A percentile compares a stretch with the other conserved stretches of the same genome.
Evolutionary conservation across 2,329 filamentous ascomycete species (phyloP).

Genomic region (Penicillium brevicompactum): DNA sequence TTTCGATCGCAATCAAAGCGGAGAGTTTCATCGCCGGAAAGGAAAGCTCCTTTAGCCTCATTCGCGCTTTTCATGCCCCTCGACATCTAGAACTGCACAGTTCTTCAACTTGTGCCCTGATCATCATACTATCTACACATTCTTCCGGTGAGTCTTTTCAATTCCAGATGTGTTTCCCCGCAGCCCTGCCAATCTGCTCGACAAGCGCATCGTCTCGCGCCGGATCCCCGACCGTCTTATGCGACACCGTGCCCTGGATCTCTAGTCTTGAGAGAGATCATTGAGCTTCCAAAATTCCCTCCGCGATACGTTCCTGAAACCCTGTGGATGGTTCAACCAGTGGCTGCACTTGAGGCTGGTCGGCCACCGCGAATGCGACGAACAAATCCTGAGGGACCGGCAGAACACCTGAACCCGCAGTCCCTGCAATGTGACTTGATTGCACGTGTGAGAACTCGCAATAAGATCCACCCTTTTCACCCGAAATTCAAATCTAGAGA

Average conservation of each 20-base stretch:
- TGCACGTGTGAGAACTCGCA: background rate
- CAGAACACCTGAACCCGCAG: background rate
- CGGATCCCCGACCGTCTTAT: constrained; percentile 9
- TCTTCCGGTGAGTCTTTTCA: constrained; percentile 20
- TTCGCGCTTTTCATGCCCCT: constrained; percentile 24
- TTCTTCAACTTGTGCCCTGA: constrained; percentile 11
- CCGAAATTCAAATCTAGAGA: background rate
- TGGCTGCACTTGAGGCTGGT: constrained; percentile 5
- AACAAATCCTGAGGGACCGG: constrained; percentile 4
- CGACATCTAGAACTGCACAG: constrained; percentile 18
- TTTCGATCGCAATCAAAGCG: constrained; percentile 26
- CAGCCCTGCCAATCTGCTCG: constrained; percentile 13
- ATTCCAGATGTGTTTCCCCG: constrained; percentile 15
- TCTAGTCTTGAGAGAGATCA: background rate
- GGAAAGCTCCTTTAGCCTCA: constrained; percentile 32
- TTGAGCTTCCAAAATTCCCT: background rate
- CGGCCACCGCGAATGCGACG: constrained; percentile 7
- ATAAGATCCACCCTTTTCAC: background rate
- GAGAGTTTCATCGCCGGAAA: constrained; percentile 32
- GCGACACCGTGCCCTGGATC: constrained; percentile 2
- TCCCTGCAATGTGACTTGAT: background rate
- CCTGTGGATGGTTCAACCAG: background rate
- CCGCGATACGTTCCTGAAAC: background rate
- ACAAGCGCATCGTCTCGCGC: constrained; percentile 21
- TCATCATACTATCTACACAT: constrained; percentile 1